Base-by-base conservation (phyloP, 768 basidiomycete species). In the Hydnomerulius pinastri region DNA sequence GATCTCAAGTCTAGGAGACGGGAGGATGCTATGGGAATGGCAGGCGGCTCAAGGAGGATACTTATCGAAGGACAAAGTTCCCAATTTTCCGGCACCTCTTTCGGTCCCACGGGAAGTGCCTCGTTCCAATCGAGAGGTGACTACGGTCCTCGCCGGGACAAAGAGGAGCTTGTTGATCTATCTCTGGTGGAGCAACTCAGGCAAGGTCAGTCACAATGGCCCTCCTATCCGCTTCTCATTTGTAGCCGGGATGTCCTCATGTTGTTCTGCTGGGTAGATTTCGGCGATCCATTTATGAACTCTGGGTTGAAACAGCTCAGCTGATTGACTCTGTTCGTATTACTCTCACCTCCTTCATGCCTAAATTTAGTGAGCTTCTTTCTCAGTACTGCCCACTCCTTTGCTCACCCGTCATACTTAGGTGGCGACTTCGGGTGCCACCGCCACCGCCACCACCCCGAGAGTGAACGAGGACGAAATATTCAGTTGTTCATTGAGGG, bases 251-350 rank as follows among this genome's bases (percentile, higher is more conserved):
- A 44, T 18, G 23, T 24, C 6, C 48, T 27, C 28, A 39, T 30
- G 25, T 36, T 37, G 4, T 18, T 42, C 44, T 24, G 24, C 25
- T 46, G 50, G 37, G 25, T 58, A 81, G 80, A 81, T 59, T 75
- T 81, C 32, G 80, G 80, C 18, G 80, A 82, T 68, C 80, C 80
- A 25, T 81, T 82, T 63, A 62, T 71, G 36, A 77, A 81, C 18
- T 53, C 61, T 47, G 50, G 43, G 23, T 54, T 65, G 33, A 70
- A 71, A 48, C 54, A 59, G 40, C 28, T 50, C 43, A 60, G 71
- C 23, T 61, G 40, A 64, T 48, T 15, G 45, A 37, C 41, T 8
- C 10, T 15, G 21, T 24, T 27, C 18, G 13, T 33, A 3, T 39
- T 13, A n/a, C 33, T 24, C 33, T 23, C 36, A 23, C 18, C 35